A percentile compares a stretch with the other conserved stretches of the same genome.
Evolutionary conservation across 1,284 basidiomycete species (phyloP).

Genomic region (Marasmius tenuissimus): DNA sequence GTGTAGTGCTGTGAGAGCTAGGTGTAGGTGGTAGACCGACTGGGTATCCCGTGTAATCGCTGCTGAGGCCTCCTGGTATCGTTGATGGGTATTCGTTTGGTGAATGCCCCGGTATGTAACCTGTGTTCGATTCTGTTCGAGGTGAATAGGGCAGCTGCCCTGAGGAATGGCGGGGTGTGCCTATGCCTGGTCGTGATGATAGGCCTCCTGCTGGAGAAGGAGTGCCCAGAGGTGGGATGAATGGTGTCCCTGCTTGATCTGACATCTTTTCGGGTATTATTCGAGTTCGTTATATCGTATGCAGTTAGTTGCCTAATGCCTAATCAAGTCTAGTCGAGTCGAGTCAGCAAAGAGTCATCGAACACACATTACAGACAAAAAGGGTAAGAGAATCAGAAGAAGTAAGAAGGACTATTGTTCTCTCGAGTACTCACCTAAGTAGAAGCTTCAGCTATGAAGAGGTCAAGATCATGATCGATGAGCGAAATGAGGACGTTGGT

Average conservation of each 20-base stretch:
- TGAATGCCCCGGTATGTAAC: not conserved
- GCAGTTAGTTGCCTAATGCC: not conserved
- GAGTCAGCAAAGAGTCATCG: not conserved
- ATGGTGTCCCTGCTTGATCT: not conserved
- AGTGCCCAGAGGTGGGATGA: constrained; percentile 12
- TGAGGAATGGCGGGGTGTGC: not conserved
- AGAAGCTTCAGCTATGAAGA: not conserved
- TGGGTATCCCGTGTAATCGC: constrained; percentile 11
- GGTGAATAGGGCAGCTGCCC: constrained; percentile 3
- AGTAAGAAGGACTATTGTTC: too few relatives aligned
- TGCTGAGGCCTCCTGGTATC: not conserved
- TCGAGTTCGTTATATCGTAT: not conserved
- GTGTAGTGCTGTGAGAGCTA: not conserved
- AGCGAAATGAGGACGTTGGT: not conserved
- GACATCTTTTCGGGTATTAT: constrained; percentile 3
- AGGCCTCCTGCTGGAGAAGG: not conserved
- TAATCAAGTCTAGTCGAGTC: not conserved
- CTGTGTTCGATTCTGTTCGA: not conserved
- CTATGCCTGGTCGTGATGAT: not conserved
- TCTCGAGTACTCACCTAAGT: not conserved
- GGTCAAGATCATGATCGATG: constrained; percentile 4
- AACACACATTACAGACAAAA: not conserved
- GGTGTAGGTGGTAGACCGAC: not conserved
- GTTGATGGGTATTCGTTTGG: not conserved
- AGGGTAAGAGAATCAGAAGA: too few relatives aligned